These are phyloP conservation scores for Zoysia matrella DNA, from an alignment of 202 grass and related monocot genomes.

Conservation along the genomic window DNA sequence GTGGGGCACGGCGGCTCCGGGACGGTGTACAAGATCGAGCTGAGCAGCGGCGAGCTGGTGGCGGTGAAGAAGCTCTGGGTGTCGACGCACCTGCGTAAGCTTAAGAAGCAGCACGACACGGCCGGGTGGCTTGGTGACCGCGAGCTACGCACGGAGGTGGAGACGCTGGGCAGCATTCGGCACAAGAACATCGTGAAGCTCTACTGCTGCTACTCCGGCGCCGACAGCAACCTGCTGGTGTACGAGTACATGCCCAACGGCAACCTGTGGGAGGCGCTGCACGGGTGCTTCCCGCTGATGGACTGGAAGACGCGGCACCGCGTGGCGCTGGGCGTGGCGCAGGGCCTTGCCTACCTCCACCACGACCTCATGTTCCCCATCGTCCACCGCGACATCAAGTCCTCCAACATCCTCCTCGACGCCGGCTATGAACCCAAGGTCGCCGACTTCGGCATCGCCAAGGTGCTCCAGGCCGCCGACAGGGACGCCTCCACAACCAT, in stretches of 20 bases:
- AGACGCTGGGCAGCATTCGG: conserved; percentile 61
- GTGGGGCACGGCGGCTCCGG: too few relatives aligned
- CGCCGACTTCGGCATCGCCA: conserved; percentile 96
- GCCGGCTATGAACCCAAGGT: conserved; percentile 95
- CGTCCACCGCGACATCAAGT: conserved; percentile 93
- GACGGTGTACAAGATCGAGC: conserved; percentile 78
- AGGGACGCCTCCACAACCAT: conserved; percentile 53
- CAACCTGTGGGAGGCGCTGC: conserved; percentile 91
- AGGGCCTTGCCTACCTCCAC: conserved; percentile 94
- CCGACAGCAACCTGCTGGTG: conserved; percentile 81
- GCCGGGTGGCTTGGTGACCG: conserved; percentile 49
- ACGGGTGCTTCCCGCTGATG: conserved; percentile 51
- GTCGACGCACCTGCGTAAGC: too few relatives aligned
- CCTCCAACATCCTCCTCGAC: conserved; percentile 95
- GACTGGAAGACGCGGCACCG: conserved; percentile 87
- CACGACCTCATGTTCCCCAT: conserved; percentile 85
- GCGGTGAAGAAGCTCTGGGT: conserved; percentile 95
- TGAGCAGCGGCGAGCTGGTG: conserved; percentile 78
- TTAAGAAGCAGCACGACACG: too few relatives aligned
- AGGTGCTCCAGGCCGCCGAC: conserved; percentile 65
- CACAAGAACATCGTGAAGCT: conserved; percentile 60
- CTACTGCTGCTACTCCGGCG: conserved; percentile 91
- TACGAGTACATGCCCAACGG: conserved; percentile 99
- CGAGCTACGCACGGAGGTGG: conserved; percentile 83
- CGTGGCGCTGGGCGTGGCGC: conserved; percentile 80